Conservation (phyloP, 1,284 basidiomycete genomes). For the Xerocomus amazonicus region DNA sequence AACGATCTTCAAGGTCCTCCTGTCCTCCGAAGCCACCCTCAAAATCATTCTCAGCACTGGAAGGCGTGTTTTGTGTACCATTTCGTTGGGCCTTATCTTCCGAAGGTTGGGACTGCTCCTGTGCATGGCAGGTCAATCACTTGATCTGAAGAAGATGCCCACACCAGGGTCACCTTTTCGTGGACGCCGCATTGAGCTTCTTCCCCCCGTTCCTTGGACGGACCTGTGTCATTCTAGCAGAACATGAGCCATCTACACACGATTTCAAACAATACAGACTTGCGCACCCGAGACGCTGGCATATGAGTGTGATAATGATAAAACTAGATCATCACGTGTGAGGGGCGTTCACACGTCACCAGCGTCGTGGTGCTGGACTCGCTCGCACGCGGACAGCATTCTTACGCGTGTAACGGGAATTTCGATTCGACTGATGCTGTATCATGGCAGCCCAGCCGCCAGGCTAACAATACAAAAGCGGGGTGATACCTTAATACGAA, state of each 20-base stretch:
- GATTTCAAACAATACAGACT: conserved; percentile 1
- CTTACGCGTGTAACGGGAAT: not conserved
- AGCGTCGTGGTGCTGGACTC: too few species aligned
- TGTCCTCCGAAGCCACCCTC: conserved; percentile 49
- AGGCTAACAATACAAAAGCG: conserved; percentile 21
- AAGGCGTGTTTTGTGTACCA: not conserved
- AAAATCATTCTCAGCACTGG: conserved; percentile 28
- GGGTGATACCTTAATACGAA: not conserved
- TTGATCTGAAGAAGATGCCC: not conserved
- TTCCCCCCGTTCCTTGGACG: conserved; percentile 24
- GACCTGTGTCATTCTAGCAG: conserved; percentile 15
- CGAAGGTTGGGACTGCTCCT: conserved; percentile 18
- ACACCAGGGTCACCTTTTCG: conserved; percentile 14
- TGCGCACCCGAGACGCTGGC: not conserved
- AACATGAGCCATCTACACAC: not conserved
- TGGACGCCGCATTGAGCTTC: conserved; percentile 14
- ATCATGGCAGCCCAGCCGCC: conserved; percentile 19
- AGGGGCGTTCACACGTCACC: not conserved
- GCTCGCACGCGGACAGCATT: not conserved
- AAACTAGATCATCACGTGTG: not conserved
- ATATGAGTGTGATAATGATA: not conserved
- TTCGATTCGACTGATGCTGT: not conserved
- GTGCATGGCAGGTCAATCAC: not conserved
- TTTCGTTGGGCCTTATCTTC: conserved; percentile 9
- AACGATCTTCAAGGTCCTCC: conserved; percentile 48